Evolutionary conservation across 805 yeast species (phyloP), one percentile per base, ranked within the genome.

Genomic region (Grigorovia transvaalensis): DNA sequence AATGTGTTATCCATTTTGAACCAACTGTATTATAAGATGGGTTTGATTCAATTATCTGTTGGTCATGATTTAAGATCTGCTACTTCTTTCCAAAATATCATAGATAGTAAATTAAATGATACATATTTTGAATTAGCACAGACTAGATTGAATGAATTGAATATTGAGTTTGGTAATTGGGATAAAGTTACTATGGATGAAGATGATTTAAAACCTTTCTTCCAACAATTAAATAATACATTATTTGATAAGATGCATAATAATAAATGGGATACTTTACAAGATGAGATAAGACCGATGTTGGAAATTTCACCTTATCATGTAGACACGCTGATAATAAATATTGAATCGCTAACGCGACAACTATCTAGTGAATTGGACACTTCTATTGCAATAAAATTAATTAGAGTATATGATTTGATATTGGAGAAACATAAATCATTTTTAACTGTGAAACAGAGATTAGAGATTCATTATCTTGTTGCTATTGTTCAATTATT

Each of bases 1-100:
- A 35, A 35, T 13, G 13, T 35, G 5, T 12, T 35, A 35, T 35
- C 41, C 11, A 13, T 46, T 8, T 19, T 48, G 6, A 59, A 62
- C 47, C 61, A 75, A 55, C 64, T 82, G 1, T 73, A 75, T 54
- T 81, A 77, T 61, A 82, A 80, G 60, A 74, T 76, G 51, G 89
- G 88, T 0, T 62, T 83, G 45, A 76, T 84, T 2, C 83, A 82
- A 50, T 65, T 81, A 50, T 74, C 81, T 13, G 60, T 81, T 55
- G 79, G 79, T 38, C 78, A 77, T 53, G 84, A 79, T 33, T 56
- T 64, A 35, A 70, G 71, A 42, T 84, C 90, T 0, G 68, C 80
- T 8, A 63, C 64, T 2, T 82, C 79, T 56, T 78, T 84, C 52
- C 71, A 74, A 52, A 61, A 57, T 13, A 60, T 71, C 11, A 76